These are phyloP conservation scores for Cryptosporidium tyzzeri DNA, from an alignment of 169 alveolate species.

Conservation along the genomic window DNA sequence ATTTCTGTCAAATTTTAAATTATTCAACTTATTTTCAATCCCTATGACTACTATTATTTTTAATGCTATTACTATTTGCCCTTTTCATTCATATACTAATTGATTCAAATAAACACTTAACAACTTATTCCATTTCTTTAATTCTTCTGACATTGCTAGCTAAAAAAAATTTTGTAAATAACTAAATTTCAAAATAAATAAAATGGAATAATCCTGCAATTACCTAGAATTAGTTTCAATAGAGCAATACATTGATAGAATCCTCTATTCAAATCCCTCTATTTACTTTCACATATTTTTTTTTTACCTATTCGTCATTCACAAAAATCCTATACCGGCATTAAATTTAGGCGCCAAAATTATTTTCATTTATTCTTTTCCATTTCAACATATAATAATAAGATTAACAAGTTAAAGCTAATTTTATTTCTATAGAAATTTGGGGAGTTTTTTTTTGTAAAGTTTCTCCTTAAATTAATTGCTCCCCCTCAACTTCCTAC, in stretches of 20 bases:
- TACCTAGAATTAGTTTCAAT: no score
- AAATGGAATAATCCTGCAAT: background rate
- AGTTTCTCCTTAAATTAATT: background rate
- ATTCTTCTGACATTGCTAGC: no score
- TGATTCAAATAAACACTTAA: background rate
- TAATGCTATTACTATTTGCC: no score
- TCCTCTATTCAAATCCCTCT: background rate
- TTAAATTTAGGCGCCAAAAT: background rate
- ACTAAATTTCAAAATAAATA: background rate
- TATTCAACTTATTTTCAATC: background rate
- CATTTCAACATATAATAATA: no score
- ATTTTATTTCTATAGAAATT: no score
- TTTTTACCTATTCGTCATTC: background rate
- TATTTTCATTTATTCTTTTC: no score
- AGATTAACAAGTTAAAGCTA: background rate
- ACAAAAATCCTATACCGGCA: background rate
- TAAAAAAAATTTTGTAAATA: no score
- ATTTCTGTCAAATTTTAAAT: constrained; percentile 18
- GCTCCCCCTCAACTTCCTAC: background rate
- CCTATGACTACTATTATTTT: no score
- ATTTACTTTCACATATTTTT: no score
- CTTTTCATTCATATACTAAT: no score
- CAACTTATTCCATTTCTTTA: background rate
- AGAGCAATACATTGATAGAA: background rate
- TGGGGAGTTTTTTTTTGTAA: background rate